These are phyloP conservation scores for Erodium texanum DNA, from an alignment of 441 rosid species.

Conservation along the genomic window DNA sequence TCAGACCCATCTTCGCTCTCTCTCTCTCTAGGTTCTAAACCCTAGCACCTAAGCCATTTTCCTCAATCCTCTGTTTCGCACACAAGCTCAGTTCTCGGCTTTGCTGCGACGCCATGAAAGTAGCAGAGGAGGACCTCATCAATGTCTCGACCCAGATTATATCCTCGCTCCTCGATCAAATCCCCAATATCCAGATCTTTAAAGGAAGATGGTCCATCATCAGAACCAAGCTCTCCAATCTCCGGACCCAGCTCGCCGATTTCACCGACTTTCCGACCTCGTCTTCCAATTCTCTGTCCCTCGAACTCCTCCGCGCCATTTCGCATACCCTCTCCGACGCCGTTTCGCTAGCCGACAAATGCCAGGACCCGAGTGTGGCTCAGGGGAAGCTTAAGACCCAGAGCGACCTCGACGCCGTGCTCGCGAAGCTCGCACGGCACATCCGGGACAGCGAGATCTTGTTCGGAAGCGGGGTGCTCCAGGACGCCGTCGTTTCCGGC, in stretches of 20 bases:
- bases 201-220: slow-evolving; percentile 71
- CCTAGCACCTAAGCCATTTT: slow-evolving; percentile 16
- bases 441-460: slow-evolving; percentile 60
- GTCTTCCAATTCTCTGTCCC: slow-evolving; percentile 37
- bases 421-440: slow-evolving; percentile 58
- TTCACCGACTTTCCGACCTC: slow-evolving; percentile 40
- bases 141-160: slow-evolving; percentile 24
- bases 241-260: slow-evolving; percentile 55
- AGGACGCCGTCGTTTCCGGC: slow-evolving; percentile 26
- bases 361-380: slow-evolving; percentile 34
- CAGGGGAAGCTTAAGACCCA: slow-evolving; percentile 84
- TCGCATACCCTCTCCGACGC: slow-evolving; percentile 43
- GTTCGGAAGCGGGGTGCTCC: slow-evolving; percentile 49
- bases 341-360: slow-evolving; percentile 36
- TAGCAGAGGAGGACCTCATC: slow-evolving; percentile 35
- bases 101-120: slow-evolving; percentile 55
- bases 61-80: no score
- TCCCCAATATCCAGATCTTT: slow-evolving; percentile 38
- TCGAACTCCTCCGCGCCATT: slow-evolving; percentile 48
- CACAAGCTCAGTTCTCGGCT: no score
- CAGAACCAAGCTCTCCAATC: slow-evolving; percentile 49
- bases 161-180: slow-evolving; percentile 31
- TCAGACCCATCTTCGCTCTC: no score
- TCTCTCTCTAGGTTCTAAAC: no score
- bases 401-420: slow-evolving; percentile 66